A percentile compares a stretch with the other conserved stretches of the same genome.
Evolutionary conservation across 2,329 filamentous ascomycete species (phyloP).

Genomic region (Epichloe sp.): DNA sequence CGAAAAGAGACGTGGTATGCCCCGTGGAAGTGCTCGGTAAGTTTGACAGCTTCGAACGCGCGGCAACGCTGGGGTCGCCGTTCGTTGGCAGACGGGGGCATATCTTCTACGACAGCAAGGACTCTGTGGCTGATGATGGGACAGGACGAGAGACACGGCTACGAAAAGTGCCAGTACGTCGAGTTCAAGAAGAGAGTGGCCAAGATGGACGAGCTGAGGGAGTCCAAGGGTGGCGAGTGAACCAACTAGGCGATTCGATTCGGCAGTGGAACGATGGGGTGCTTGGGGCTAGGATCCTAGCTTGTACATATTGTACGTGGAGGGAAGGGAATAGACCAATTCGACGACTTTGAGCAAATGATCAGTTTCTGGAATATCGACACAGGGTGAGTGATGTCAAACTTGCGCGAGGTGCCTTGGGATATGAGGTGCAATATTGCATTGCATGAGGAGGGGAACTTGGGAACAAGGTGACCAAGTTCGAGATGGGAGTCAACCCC

Average conservation of each 20-base stretch:
- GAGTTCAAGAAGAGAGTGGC: slow-evolving; percentile 97
- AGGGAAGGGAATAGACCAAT: not conserved
- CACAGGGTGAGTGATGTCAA: not conserved
- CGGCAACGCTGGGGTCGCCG: not conserved
- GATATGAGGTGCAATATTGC: too few species aligned
- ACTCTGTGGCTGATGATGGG: slow-evolving; percentile 3
- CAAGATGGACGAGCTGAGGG: slow-evolving; percentile 95
- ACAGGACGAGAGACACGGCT: slow-evolving; percentile 89
- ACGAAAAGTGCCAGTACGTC: slow-evolving; percentile 98
- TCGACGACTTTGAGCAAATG: too few species aligned
- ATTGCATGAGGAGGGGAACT: too few species aligned
- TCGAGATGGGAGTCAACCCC: too few species aligned
- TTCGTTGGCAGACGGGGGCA: not conserved
- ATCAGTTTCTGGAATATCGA: too few species aligned
- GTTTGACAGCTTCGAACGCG: slow-evolving; percentile 17
- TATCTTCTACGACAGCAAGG: not conserved
- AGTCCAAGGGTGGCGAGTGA: slow-evolving; percentile 67
- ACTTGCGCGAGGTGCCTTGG: too few species aligned
- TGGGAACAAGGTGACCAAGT: too few species aligned
- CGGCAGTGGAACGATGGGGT: not conserved
- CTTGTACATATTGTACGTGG: slow-evolving; percentile 3
- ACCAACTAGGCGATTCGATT: slow-evolving; percentile 51
- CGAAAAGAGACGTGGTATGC: slow-evolving; percentile 84
- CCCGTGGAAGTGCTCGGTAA: slow-evolving; percentile 94
- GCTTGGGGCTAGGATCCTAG: not conserved